phyloP scores from a whole-genome alignment of 768 basidiomycete genomes.

The Coprinellus micaceus region DNA sequence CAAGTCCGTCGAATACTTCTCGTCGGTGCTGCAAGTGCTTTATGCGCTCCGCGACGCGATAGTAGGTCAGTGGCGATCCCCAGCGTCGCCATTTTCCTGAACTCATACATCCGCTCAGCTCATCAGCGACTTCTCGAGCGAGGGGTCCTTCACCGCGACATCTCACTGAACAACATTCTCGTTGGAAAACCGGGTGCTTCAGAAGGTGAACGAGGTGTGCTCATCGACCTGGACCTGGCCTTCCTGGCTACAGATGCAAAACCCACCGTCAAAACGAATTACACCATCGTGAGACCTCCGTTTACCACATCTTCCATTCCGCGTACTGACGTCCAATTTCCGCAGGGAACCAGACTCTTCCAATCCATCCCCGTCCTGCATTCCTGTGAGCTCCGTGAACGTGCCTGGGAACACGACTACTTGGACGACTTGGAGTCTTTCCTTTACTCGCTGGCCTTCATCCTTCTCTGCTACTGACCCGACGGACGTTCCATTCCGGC shows the following conservation, averaged over 20 bases:
- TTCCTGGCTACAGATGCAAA: background rate
- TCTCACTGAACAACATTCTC: background rate
- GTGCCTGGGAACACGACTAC: background rate
- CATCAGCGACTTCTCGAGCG: background rate
- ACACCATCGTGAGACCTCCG: background rate
- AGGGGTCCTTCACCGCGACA: background rate
- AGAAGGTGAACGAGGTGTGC: background rate
- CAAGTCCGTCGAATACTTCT: background rate
- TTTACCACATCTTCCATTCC: no score
- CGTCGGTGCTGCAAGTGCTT: background rate
- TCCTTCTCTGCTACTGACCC: no score
- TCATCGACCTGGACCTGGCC: conserved; percentile 4
- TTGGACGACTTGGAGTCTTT: conserved; percentile 4
- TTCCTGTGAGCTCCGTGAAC: no score
- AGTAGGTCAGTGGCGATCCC: background rate
- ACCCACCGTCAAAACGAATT: background rate
- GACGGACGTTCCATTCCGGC: no score
- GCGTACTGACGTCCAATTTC: background rate
- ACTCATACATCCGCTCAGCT: background rate
- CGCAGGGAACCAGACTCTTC: background rate
- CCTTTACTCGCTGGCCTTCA: background rate
- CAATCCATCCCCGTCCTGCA: background rate
- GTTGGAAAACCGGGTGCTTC: background rate
- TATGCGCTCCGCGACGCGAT: background rate
- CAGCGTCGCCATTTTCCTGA: no score